Base-by-base conservation (phyloP, 345 rosid species). In the Acer negundo region DNA sequence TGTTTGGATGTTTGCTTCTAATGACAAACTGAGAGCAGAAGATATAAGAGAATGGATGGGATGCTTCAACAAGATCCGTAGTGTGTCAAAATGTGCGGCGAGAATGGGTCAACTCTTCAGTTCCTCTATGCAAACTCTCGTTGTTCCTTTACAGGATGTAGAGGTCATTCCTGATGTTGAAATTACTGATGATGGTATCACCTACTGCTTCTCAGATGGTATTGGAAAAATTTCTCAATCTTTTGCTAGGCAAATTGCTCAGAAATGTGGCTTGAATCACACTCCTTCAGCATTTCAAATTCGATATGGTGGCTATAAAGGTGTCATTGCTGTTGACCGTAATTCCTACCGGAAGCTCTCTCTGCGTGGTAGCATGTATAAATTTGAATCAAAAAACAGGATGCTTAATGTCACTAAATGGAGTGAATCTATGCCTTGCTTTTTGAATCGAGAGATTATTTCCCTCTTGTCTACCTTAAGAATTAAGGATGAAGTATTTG, bases 81-180 rank as follows among this genome's bases (percentile, higher is more conserved):
- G 89, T 61, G 86, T 92, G 44, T 92, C 99, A 13, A 95, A 93
- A 79, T 92, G 95, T 85, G 96, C 99, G 69, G 97, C 99, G 68
- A 90, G 99, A 84, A 93, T 95, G 98, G 99, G 99, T 76, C 99
- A 95, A 75, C 77, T 93, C 80, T 95, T 95, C 84, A 95, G 99
- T 83, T 87, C 98, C 80, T 92, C 99, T 11, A 46, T 63, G 72
- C 97, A 90, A 81, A 93, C 98, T 7, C 76, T 88, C 79, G 71
- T 26, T 65, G 98, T 95, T 85, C 89, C 89, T 23, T 82, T 53
- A 4, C 88, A 89, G 79, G 95, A 95, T 15, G 90, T 95, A 23
- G 97, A 92, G 86, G 87, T 82, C 35, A 89, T 95, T 78, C 92
- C 94, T 8, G 99, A 95, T 80, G 83, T 95, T 53, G 95, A 92